phyloP scores from a whole-genome alignment of 1,284 basidiomycete species.

The Schizophyllum amplum region DNA sequence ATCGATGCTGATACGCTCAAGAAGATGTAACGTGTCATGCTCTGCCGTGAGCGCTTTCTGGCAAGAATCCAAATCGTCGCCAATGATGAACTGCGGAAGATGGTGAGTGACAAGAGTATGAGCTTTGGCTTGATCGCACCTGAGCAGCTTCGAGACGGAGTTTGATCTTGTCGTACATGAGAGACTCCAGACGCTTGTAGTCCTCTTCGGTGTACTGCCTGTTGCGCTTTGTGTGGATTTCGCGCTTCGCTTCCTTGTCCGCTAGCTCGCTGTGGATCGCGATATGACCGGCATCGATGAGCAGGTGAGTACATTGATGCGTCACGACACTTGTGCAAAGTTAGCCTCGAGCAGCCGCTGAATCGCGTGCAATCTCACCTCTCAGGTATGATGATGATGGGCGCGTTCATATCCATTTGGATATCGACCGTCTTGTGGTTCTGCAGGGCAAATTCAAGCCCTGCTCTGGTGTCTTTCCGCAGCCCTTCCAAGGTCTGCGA shows the following conservation, averaged over 20 bases:
- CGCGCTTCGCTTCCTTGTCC: constrained; percentile 74
- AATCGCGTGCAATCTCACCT: constrained; percentile 42
- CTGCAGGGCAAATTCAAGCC: constrained; percentile 90
- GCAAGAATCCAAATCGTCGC: constrained; percentile 78
- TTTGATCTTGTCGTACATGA: constrained; percentile 95
- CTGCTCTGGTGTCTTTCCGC: constrained; percentile 91
- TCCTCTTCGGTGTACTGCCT: constrained; percentile 87
- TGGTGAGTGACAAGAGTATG: background rate
- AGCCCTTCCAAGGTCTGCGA: constrained; percentile 93
- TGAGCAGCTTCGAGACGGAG: constrained; percentile 87
- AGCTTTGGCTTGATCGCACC: constrained; percentile 33
- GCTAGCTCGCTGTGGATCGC: constrained; percentile 88
- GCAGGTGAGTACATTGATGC: constrained; percentile 76
- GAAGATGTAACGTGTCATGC: constrained; percentile 69
- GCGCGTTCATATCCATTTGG: constrained; percentile 94
- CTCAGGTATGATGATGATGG: constrained; percentile 96
- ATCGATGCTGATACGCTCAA: constrained; percentile 92
- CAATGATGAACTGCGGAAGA: constrained; percentile 74
- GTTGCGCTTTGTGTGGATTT: constrained; percentile 81
- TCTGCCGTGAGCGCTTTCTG: constrained; percentile 65
- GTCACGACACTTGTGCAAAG: constrained; percentile 54
- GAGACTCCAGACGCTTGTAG: constrained; percentile 79
- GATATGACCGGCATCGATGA: constrained; percentile 97
- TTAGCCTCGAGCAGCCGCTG: constrained; percentile 4
- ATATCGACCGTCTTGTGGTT: constrained; percentile 95